Evolutionary conservation across 2,329 filamentous ascomycete species (phyloP).

Genomic region (Sclerotinia borealis): DNA sequence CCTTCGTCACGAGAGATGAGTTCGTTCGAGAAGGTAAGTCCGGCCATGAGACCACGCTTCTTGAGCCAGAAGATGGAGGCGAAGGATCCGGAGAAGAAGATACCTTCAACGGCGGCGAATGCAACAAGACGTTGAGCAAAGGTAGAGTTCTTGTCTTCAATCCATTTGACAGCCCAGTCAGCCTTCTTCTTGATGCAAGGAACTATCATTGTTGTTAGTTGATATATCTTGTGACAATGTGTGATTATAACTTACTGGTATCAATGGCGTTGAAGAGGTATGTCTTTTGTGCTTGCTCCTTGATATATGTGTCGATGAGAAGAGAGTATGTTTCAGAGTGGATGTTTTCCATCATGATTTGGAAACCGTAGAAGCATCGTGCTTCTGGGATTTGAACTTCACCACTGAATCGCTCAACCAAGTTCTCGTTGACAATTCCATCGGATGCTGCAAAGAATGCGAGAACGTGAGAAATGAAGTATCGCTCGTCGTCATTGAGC

Average conservation of each 20-base stretch:
- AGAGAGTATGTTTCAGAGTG: conserved; percentile 99
- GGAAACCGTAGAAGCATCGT: conserved; percentile 99
- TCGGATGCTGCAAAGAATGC: conserved; percentile 99
- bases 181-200: conserved; percentile 98
- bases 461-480: conserved; percentile 96
- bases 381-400: conserved; percentile 98
- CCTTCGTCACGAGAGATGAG: conserved; percentile 99
- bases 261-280: conserved; percentile 99
- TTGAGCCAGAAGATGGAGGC: conserved; percentile 99
- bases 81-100: conserved; percentile 99
- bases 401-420: conserved; percentile 93
- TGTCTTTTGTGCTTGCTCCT: conserved; percentile 86
- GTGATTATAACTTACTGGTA: conserved; percentile 60
- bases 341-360: conserved; percentile 99
- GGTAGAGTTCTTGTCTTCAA: conserved; percentile 84
- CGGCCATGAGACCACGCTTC: conserved; percentile 99
- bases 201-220: conserved; percentile 46
- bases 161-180: conserved; percentile 95
- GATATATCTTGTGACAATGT: not conserved
- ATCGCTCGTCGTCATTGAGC: conserved; percentile 93
- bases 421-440: conserved; percentile 99
- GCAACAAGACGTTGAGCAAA: conserved; percentile 94
- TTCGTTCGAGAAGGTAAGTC: conserved; percentile 98
- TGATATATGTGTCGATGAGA: conserved; percentile 98
- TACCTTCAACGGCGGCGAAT: conserved; percentile 96